phyloP scores from a whole-genome alignment of 2,329 filamentous ascomycete genomes.

The Hymenoscyphus fraxineus region DNA sequence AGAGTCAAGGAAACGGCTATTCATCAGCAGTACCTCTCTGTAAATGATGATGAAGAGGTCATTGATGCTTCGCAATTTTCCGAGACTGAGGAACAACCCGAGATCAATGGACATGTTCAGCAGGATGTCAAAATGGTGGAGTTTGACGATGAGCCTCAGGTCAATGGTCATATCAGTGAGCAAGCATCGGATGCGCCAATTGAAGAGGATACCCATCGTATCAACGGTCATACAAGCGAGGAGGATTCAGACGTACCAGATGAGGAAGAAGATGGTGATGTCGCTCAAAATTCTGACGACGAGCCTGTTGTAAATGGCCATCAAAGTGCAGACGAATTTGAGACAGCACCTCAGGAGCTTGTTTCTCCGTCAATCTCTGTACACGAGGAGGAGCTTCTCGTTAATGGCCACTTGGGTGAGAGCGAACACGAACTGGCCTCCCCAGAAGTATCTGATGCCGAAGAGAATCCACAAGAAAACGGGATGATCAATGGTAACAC shows the following conservation, averaged over 20 bases:
- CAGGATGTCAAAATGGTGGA: neutral
- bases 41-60: neutral
- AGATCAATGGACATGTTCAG: neutral
- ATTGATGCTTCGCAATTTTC: slow-evolving; percentile 5
- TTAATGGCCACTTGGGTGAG: neutral
- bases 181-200: neutral
- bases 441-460: neutral
- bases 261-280: neutral
- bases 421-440: neutral
- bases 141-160: neutral
- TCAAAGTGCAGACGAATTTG: neutral
- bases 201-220: neutral
- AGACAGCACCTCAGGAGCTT: neutral
- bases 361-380: neutral
- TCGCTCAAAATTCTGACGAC: neutral
- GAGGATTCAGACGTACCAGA: neutral
- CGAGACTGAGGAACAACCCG: neutral
- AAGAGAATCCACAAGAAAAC: neutral
- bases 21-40: neutral
- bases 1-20: neutral
- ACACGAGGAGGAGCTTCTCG: neutral
- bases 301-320: neutral
- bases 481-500: neutral
- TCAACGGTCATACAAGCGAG: neutral
- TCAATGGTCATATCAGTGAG: neutral